Percentiles rank a stretch among this genome's conserved stretches.
phyloP scores from a whole-genome alignment of 2,329 filamentous ascomycete genomes.

The Fusarium nodosum region DNA sequence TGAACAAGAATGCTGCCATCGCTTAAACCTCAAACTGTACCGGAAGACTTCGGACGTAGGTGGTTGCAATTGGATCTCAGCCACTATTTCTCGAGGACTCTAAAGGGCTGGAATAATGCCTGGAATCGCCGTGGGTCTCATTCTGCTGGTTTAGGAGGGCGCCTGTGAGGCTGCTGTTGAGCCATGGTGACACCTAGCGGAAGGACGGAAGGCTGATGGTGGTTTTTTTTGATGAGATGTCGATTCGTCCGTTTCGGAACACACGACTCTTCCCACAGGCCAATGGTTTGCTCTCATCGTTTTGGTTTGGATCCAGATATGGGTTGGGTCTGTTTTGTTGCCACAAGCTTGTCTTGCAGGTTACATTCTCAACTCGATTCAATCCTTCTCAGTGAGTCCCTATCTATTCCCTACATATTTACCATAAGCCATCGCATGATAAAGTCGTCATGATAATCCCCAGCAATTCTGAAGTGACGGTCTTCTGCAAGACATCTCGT shows the following conservation, averaged over 20 bases:
- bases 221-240: constrained; percentile 45
- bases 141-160: constrained; percentile 20
- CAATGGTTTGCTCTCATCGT: constrained; percentile 17
- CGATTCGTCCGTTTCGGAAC: constrained; percentile 40
- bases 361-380: constrained; percentile 43
- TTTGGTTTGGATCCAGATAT: constrained; percentile 25
- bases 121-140: constrained; percentile 22
- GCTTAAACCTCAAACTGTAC: constrained; percentile 25
- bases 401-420: constrained; percentile 23
- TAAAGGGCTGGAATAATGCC: constrained; percentile 35
- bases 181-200: constrained; percentile 44
- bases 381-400: constrained; percentile 29
- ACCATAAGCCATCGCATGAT: constrained; percentile 22
- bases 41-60: constrained; percentile 48
- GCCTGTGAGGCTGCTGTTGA: constrained; percentile 49
- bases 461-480: constrained; percentile 18
- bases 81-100: constrained; percentile 16
- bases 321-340: constrained; percentile 33
- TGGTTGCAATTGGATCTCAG: constrained; percentile 17
- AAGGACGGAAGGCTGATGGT: constrained; percentile 47
- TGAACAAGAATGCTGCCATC: constrained; percentile 4
- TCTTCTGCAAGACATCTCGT: constrained; percentile 22
- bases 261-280: constrained; percentile 34
- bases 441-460: constrained; percentile 29
- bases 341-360: constrained; percentile 34